These are phyloP conservation scores for Ophiostoma ips DNA, from an alignment of 2,329 filamentous ascomycete species.

Conservation along the genomic window DNA sequence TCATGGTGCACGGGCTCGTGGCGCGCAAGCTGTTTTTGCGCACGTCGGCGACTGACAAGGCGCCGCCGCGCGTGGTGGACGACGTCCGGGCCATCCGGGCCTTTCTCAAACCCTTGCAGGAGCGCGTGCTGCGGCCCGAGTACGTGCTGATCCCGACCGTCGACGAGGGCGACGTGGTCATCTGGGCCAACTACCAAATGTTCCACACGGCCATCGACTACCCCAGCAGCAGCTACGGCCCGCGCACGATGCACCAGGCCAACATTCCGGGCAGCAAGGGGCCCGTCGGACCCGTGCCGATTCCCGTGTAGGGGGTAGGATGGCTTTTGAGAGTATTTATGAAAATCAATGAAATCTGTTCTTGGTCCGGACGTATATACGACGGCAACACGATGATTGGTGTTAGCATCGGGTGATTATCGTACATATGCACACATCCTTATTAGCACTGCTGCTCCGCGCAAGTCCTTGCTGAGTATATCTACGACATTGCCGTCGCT, in stretches of 20 bases:
- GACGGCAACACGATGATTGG: no score
- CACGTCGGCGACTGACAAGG: constrained; percentile 18
- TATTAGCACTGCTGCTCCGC: no score
- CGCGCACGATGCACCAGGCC: constrained; percentile 32
- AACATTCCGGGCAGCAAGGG: constrained; percentile 18
- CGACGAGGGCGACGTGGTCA: constrained; percentile 30
- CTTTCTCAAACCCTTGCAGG: constrained; percentile 24
- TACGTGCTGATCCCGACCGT: constrained; percentile 26
- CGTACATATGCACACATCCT: no score
- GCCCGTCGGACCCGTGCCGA: constrained; percentile 4
- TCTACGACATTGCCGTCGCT: no score
- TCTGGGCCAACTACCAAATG: constrained; percentile 29
- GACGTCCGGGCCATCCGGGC: constrained; percentile 24
- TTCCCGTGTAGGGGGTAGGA: no score
- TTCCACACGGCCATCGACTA: constrained; percentile 32
- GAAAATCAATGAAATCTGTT: no score
- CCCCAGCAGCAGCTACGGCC: constrained; percentile 23
- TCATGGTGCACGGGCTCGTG: constrained; percentile 29
- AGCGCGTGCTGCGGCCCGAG: constrained; percentile 27
- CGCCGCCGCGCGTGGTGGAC: constrained; percentile 23
- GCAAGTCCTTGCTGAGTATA: no score
- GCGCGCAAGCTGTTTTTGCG: constrained; percentile 26
- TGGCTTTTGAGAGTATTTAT: no score
- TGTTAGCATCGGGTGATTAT: no score
- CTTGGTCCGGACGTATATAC: no score